Conservation (phyloP, 2,329 filamentous ascomycete genomes). For the Tympanopsis confertula region DNA sequence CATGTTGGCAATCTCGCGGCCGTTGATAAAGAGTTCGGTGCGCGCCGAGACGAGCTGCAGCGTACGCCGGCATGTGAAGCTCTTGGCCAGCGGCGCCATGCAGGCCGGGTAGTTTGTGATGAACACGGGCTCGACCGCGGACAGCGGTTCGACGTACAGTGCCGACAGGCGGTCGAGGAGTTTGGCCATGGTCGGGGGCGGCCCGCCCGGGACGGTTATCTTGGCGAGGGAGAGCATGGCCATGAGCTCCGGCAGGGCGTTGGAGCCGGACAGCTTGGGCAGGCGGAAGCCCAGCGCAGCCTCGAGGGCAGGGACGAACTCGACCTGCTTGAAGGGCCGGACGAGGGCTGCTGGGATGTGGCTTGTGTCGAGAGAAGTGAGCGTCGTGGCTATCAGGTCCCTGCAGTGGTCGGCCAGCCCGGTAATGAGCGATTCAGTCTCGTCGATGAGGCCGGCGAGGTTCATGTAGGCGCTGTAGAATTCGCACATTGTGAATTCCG, state of each 20-base stretch:
- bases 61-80: slow-evolving; percentile 57
- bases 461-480: slow-evolving; percentile 84
- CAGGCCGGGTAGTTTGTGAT: slow-evolving; percentile 82
- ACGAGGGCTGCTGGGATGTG: slow-evolving; percentile 34
- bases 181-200: slow-evolving; percentile 46
- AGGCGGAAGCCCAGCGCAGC: slow-evolving; percentile 50
- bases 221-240: slow-evolving; percentile 41
- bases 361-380: slow-evolving; percentile 32
- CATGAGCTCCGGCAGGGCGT: slow-evolving; percentile 22
- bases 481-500: slow-evolving; percentile 94
- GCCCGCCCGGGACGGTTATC: slow-evolving; percentile 41
- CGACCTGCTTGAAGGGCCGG: slow-evolving; percentile 53
- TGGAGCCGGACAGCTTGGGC: slow-evolving; percentile 43
- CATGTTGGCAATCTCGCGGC: slow-evolving; percentile 82
- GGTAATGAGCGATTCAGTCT: slow-evolving; percentile 62
- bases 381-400: slow-evolving; percentile 29
- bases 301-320: slow-evolving; percentile 76
- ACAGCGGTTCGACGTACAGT: slow-evolving; percentile 67
- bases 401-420: slow-evolving; percentile 42
- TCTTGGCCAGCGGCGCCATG: slow-evolving; percentile 85
- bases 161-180: slow-evolving; percentile 73
- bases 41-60: slow-evolving; percentile 68
- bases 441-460: slow-evolving; percentile 59
- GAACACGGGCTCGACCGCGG: slow-evolving; percentile 59
- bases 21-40: slow-evolving; percentile 72